Conservation (phyloP, 208 protist species). For the Porcisia deanei region DNA sequence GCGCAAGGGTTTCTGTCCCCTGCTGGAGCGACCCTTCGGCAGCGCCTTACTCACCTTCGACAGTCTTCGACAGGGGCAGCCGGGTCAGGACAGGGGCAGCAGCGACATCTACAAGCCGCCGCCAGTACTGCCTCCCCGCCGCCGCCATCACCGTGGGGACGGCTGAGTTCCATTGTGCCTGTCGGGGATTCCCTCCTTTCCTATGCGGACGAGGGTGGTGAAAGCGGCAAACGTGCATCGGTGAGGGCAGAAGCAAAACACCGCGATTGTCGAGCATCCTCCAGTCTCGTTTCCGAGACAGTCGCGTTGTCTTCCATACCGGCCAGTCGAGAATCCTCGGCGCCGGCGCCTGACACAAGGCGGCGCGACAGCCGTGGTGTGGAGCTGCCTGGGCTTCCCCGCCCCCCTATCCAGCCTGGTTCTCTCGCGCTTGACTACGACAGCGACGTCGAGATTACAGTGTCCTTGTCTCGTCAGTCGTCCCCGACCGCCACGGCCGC, state of each 20-base stretch:
- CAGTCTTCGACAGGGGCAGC: constrained; percentile 29
- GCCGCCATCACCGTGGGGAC: constrained; percentile 13
- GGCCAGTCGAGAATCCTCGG: constrained; percentile 15
- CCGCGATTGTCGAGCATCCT: neutral
- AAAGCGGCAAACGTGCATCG: neutral
- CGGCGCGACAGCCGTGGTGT: neutral
- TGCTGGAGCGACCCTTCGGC: constrained; percentile 23
- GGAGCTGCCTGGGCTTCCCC: neutral
- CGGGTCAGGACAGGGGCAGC: neutral
- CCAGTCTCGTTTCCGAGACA: neutral
- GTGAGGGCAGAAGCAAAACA: neutral
- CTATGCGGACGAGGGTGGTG: neutral
- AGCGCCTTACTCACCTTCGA: constrained; percentile 54
- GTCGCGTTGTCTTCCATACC: constrained; percentile 8
- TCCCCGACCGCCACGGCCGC: constrained; percentile 13
- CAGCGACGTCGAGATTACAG: neutral
- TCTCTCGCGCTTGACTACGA: constrained; percentile 6
- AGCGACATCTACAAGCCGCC: neutral
- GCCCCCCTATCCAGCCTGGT: constrained; percentile 10
- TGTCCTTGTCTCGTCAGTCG: constrained; percentile 12
- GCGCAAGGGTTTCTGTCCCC: constrained; percentile 25
- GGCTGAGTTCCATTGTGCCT: constrained; percentile 22
- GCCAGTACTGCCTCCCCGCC: neutral
- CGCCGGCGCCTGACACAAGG: constrained; percentile 3
- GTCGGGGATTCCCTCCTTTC: constrained; percentile 10